phyloP scores from a whole-genome alignment of 2,329 filamentous ascomycete genomes.

The Paramyrothecium sp. region DNA sequence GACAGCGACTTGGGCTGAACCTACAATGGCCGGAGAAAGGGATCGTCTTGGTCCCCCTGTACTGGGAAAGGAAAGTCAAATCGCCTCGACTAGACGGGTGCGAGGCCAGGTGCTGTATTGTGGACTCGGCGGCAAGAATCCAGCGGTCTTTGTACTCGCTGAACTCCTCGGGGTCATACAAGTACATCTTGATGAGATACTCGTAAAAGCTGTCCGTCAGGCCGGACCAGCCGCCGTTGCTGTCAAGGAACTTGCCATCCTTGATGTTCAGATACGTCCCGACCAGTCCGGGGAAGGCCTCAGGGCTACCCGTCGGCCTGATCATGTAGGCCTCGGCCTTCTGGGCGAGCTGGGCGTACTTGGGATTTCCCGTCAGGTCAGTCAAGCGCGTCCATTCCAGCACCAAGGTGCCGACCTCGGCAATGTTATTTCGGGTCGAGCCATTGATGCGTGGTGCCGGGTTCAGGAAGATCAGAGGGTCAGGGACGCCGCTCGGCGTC shows the following conservation, averaged over 20 bases:
- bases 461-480: slow-evolving; percentile 64
- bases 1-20: slow-evolving; percentile 26
- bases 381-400: slow-evolving; percentile 83
- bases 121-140: slow-evolving; percentile 72
- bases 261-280: slow-evolving; percentile 65
- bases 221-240: slow-evolving; percentile 71
- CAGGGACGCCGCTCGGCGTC: slow-evolving; percentile 72
- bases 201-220: slow-evolving; percentile 83
- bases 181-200: slow-evolving; percentile 88
- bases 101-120: slow-evolving; percentile 68
- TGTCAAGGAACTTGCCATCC: slow-evolving; percentile 66
- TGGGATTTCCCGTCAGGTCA: slow-evolving; percentile 66
- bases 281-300: slow-evolving; percentile 76
- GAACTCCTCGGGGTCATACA: slow-evolving; percentile 71
- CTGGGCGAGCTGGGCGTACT: slow-evolving; percentile 66
- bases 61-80: slow-evolving; percentile 68
- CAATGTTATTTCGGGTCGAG: slow-evolving; percentile 64
- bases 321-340: slow-evolving; percentile 70
- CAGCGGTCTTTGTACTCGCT: slow-evolving; percentile 68
- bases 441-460: slow-evolving; percentile 47
- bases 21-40: slow-evolving; percentile 50
- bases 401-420: slow-evolving; percentile 74
- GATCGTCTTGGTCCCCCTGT: slow-evolving; percentile 40
- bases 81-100: slow-evolving; percentile 66
- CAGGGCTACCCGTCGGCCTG: slow-evolving; percentile 52